phyloP scores from a whole-genome alignment of 352 stramenopile genomes.

The Phytophthora litchii region DNA sequence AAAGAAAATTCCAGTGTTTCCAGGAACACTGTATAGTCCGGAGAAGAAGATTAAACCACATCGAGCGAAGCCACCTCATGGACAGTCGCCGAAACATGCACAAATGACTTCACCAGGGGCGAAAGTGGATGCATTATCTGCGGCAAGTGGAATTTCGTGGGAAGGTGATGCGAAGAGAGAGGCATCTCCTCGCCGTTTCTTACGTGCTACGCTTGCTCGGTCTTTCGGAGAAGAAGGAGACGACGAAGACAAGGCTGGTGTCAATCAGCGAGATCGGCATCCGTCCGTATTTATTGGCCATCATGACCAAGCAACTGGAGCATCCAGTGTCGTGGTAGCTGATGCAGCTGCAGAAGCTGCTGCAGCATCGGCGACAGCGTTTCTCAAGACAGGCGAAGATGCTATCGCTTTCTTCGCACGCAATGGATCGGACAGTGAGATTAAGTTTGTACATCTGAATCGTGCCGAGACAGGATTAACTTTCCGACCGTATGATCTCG shows the following conservation, averaged over 20 bases:
- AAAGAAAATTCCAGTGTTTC: constrained; percentile 80
- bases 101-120: constrained; percentile 11
- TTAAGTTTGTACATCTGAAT: constrained; percentile 96
- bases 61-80: constrained; percentile 16
- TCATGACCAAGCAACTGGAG: constrained; percentile 53
- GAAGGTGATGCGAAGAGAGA: constrained; percentile 45
- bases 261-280: constrained; percentile 37
- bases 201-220: constrained; percentile 53
- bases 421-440: constrained; percentile 89
- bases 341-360: constrained; percentile 61
- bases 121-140: constrained; percentile 14
- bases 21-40: constrained; percentile 61
- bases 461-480: constrained; percentile 61
- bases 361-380: constrained; percentile 51
- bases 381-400: constrained; percentile 87
- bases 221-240: constrained; percentile 26
- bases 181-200: constrained; percentile 65
- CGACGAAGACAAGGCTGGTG: constrained; percentile 21
- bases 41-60: constrained; percentile 37
- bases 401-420: constrained; percentile 94
- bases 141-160: constrained; percentile 9
- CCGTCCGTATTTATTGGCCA: constrained; percentile 51
- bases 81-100: constrained; percentile 19
- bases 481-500: constrained; percentile 93
- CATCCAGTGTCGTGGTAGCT: constrained; percentile 36